These are phyloP conservation scores for Venturia effusa DNA, from an alignment of 2,329 filamentous ascomycete species.

Conservation along the genomic window DNA sequence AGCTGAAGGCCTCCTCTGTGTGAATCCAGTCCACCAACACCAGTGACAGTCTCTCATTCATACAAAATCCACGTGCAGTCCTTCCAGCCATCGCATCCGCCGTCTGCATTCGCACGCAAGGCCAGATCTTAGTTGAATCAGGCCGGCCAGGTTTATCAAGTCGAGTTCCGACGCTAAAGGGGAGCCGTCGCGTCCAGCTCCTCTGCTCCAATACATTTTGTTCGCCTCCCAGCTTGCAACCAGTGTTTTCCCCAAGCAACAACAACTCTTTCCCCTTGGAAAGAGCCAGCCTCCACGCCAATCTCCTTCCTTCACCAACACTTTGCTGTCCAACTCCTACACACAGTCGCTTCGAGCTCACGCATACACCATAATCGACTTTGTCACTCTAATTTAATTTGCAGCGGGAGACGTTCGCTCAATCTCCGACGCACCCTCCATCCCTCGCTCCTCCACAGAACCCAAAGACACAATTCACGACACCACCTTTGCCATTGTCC, in stretches of 20 bases:
- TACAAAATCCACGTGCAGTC: not conserved
- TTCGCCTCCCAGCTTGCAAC: not conserved
- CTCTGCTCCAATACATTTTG: not conserved
- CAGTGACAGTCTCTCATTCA: not conserved
- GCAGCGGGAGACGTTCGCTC: not conserved
- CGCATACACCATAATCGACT: not conserved
- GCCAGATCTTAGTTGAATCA: not conserved
- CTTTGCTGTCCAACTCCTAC: not conserved
- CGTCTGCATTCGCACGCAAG: not conserved
- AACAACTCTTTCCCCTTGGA: not conserved
- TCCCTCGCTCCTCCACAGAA: conserved; percentile 1
- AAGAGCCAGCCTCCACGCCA: not conserved
- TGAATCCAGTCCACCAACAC: not conserved
- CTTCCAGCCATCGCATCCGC: not conserved
- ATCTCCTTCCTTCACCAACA: not conserved
- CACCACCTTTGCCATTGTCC: not conserved
- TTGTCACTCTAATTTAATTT: conserved; percentile 5
- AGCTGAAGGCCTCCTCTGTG: not conserved
- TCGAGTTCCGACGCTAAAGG: not conserved
- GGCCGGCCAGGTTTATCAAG: not conserved
- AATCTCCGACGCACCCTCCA: not conserved
- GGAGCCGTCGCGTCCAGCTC: not conserved
- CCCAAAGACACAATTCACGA: not conserved
- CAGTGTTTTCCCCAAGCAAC: not conserved
- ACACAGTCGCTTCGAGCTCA: not conserved